Conservation (phyloP, 495 filamentous ascomycete genomes). For the Xylaria venustula region DNA sequence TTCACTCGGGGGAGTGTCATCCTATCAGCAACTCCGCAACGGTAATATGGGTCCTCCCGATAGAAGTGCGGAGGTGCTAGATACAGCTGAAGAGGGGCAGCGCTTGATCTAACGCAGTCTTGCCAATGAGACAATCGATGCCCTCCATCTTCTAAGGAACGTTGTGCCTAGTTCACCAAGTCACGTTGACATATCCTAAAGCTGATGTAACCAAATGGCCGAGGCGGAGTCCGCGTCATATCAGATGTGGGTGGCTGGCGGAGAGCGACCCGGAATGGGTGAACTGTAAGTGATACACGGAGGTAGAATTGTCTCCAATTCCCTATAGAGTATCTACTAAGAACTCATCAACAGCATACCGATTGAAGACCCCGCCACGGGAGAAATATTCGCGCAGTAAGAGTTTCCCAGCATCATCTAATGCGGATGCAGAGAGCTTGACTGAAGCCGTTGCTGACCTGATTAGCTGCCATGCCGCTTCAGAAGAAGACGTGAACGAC, state of each 20-base stretch:
- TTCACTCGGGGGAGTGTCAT: too few relatives aligned
- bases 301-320: background rate
- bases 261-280: constrained; percentile 22
- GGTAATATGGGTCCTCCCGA: background rate
- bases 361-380: constrained; percentile 37
- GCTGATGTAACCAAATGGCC: background rate
- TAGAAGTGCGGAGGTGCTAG: background rate
- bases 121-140: too few relatives aligned
- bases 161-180: too few relatives aligned
- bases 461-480: constrained; percentile 52
- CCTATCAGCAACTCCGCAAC: too few relatives aligned
- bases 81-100: background rate
- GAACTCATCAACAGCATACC: constrained; percentile 24
- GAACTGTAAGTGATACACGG: constrained; percentile 18
- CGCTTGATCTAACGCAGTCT: too few relatives aligned
- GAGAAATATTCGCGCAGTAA: constrained; percentile 35
- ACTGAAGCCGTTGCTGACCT: background rate
- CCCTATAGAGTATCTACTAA: background rate
- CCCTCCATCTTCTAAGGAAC: too few relatives aligned
- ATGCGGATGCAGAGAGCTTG: constrained; percentile 1
- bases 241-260: constrained; percentile 33
- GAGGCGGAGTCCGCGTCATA: constrained; percentile 10
- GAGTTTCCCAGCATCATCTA: background rate
- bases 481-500: constrained; percentile 42
- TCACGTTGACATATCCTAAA: background rate